These are phyloP conservation scores for Gentiana straminea DNA, from an alignment of 257 asterid genomes.

Conservation along the genomic window DNA sequence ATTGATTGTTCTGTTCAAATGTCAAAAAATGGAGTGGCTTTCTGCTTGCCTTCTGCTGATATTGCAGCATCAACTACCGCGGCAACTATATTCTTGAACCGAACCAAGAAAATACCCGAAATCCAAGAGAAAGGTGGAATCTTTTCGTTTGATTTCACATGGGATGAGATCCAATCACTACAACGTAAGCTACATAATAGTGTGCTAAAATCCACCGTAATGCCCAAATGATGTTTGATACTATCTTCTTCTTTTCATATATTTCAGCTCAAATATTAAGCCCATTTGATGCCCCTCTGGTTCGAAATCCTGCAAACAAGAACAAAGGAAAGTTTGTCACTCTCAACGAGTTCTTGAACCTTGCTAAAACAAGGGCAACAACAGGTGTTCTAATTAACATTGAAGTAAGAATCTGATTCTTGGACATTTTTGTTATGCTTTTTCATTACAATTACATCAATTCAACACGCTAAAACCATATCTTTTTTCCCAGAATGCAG, in stretches of 20 bases:
- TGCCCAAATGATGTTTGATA: not conserved
- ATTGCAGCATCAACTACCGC: slow-evolving; percentile 68
- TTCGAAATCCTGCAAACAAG: slow-evolving; percentile 54
- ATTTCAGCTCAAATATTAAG: slow-evolving; percentile 54
- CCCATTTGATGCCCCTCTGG: slow-evolving; percentile 18
- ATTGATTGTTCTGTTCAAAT: slow-evolving; percentile 85
- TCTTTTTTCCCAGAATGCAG: slow-evolving; percentile 39
- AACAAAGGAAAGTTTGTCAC: slow-evolving; percentile 58
- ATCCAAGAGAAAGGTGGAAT: slow-evolving; percentile 51
- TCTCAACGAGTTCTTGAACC: slow-evolving; percentile 50
- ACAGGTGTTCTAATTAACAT: slow-evolving; percentile 43
- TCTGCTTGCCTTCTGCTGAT: slow-evolving; percentile 69
- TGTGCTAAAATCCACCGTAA: not conserved
- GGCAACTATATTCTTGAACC: slow-evolving; percentile 38
- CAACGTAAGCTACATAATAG: slow-evolving; percentile 29
- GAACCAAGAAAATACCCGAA: slow-evolving; percentile 31
- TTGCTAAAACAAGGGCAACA: slow-evolving; percentile 42
- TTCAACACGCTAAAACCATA: not conserved
- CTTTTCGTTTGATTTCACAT: slow-evolving; percentile 72
- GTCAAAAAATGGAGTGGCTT: slow-evolving; percentile 70
- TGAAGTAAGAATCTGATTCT: slow-evolving; percentile 17
- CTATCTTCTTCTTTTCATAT: not conserved
- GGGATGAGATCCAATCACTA: slow-evolving; percentile 59
- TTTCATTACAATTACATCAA: not conserved
- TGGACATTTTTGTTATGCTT: too few species aligned